Evolutionary conservation across 768 basidiomycete genomes (phyloP).

Genomic region (Podaxis sp.): DNA sequence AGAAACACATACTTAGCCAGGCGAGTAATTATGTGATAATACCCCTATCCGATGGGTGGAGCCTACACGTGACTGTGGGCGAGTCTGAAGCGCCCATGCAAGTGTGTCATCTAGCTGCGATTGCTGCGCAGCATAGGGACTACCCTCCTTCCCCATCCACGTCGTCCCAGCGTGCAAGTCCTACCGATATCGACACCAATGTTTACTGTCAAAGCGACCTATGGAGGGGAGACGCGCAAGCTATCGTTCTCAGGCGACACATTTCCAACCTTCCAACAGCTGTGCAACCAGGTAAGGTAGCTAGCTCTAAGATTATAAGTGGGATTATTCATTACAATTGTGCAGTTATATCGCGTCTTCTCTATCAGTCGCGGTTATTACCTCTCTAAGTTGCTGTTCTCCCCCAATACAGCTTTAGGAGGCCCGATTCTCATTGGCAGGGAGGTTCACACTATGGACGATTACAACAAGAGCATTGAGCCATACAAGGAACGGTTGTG

Average conservation of each 20-base stretch:
- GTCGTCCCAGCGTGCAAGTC: constrained; percentile 19
- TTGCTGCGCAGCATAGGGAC: constrained; percentile 14
- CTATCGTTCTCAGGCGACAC: constrained; percentile 51
- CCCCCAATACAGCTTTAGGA: constrained; percentile 51
- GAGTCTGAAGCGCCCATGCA: background rate
- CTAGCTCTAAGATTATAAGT: background rate
- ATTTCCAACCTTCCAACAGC: constrained; percentile 64
- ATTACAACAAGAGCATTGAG: constrained; percentile 52
- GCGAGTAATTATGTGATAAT: background rate
- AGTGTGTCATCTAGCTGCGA: background rate
- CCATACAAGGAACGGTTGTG: constrained; percentile 52
- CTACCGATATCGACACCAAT: constrained; percentile 31
- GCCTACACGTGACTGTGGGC: constrained; percentile 10
- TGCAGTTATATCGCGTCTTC: constrained; percentile 70
- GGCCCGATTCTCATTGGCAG: constrained; percentile 60
- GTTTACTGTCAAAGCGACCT: constrained; percentile 82
- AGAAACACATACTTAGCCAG: background rate
- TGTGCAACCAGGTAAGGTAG: constrained; percentile 58
- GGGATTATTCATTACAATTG: constrained; percentile 22
- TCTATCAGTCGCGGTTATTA: constrained; percentile 57
- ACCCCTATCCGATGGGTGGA: background rate
- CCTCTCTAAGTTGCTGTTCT: constrained; percentile 69
- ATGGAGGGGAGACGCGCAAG: constrained; percentile 66
- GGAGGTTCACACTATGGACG: constrained; percentile 55
- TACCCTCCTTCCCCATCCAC: constrained; percentile 14